A percentile compares a stretch with the other conserved stretches of the same genome.
phyloP scores from a whole-genome alignment of 1,139 yeast genomes.

The Geotrichum phurueaensis region DNA sequence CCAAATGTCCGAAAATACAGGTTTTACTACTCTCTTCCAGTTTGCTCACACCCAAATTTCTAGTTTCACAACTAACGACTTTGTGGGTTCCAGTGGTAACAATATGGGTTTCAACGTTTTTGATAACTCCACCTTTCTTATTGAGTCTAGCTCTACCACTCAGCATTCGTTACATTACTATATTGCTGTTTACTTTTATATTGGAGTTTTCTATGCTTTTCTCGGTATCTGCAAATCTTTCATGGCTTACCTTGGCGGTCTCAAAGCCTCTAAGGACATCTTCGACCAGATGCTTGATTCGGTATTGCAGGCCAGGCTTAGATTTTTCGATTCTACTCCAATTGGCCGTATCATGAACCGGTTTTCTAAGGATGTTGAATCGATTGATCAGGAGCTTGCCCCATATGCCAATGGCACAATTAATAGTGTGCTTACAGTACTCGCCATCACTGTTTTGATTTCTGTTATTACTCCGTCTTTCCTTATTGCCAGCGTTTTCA shows the following conservation, averaged over 20 bases:
- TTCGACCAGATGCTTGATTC: conserved; percentile 59
- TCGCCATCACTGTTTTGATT: conserved; percentile 66
- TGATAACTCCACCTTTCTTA: neutral
- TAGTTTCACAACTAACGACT: neutral
- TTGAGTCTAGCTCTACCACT: neutral
- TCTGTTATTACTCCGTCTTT: conserved; percentile 81
- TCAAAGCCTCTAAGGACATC: conserved; percentile 70
- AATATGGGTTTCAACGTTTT: neutral
- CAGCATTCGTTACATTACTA: conserved; percentile 52
- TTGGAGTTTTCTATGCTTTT: conserved; percentile 58
- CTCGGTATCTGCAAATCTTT: conserved; percentile 55
- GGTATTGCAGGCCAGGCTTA: conserved; percentile 68
- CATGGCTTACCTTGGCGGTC: conserved; percentile 63
- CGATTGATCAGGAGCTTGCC: conserved; percentile 88
- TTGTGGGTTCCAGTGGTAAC: neutral
- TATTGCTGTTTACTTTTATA: conserved; percentile 56
- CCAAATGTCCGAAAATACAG: conserved; percentile 2
- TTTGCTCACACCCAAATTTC: neutral
- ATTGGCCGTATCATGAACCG: conserved; percentile 95
- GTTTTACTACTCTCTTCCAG: neutral
- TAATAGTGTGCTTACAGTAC: conserved; percentile 60
- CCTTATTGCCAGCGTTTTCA: conserved; percentile 63
- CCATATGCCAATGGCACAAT: conserved; percentile 71
- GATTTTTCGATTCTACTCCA: conserved; percentile 94
- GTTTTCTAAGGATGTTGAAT: conserved; percentile 91